Percentiles rank a stretch among this genome's conserved stretches.
Evolutionary conservation across 2,329 filamentous ascomycete genomes (phyloP).

Genomic region (Xylaria sp.): DNA sequence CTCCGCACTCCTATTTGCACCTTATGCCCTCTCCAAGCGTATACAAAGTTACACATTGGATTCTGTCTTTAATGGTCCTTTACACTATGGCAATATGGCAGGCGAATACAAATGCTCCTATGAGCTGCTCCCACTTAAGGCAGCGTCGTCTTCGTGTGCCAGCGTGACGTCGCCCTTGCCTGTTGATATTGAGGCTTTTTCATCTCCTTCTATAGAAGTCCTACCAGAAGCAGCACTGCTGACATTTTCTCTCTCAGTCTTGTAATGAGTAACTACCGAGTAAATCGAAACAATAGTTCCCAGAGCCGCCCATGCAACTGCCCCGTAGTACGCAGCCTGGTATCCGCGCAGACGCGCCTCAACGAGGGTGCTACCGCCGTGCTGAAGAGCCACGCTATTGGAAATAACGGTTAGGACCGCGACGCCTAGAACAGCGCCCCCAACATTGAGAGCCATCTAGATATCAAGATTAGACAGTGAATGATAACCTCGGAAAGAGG

Average conservation of each 20-base stretch:
- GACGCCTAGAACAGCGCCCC: constrained; percentile 14
- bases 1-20: neutral
- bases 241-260: neutral
- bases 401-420: constrained; percentile 11
- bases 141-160: neutral
- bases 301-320: constrained; percentile 9
- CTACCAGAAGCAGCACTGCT: neutral
- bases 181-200: neutral
- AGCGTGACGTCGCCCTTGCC: neutral
- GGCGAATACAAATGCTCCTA: neutral
- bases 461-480: constrained; percentile 1
- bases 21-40: no score
- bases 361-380: neutral
- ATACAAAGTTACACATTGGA: neutral
- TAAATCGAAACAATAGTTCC: constrained; percentile 4
- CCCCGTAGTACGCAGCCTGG: constrained; percentile 14
- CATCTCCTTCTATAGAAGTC: neutral
- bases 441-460: constrained; percentile 12
- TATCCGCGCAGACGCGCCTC: constrained; percentile 11
- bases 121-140: neutral
- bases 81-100: neutral
- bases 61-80: neutral
- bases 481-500: no score
- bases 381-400: constrained; percentile 1
- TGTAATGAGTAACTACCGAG: neutral